phyloP scores from a whole-genome alignment of 1,139 yeast species.

The Pichia sp. region DNA sequence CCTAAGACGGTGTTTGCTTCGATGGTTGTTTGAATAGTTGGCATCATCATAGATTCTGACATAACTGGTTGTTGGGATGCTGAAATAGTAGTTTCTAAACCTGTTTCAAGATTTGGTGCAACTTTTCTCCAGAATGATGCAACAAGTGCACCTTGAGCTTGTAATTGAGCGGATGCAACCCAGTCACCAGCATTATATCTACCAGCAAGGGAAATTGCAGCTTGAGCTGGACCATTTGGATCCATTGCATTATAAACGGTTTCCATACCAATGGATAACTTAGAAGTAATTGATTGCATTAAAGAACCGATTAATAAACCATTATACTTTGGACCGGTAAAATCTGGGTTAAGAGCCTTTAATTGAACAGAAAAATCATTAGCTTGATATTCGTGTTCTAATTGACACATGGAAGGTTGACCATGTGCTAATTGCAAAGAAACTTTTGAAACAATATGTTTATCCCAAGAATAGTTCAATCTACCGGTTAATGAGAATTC shows the following conservation, averaged over 20 bases:
- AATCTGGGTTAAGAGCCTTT: slow-evolving; percentile 84
- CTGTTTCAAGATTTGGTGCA: slow-evolving; percentile 91
- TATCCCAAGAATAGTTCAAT: slow-evolving; percentile 87
- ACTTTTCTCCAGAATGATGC: slow-evolving; percentile 94
- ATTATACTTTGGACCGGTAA: slow-evolving; percentile 63
- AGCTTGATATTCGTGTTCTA: slow-evolving; percentile 94
- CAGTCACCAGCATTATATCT: slow-evolving; percentile 84
- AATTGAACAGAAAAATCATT: slow-evolving; percentile 81
- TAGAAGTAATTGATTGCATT: slow-evolving; percentile 82
- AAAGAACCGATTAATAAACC: slow-evolving; percentile 92
- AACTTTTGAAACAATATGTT: slow-evolving; percentile 70
- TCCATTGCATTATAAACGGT: slow-evolving; percentile 81
- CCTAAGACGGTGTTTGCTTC: slow-evolving; percentile 94
- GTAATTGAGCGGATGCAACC: slow-evolving; percentile 92
- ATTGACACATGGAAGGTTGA: slow-evolving; percentile 91
- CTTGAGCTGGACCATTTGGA: slow-evolving; percentile 79
- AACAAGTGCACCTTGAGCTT: slow-evolving; percentile 84
- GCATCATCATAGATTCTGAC: slow-evolving; percentile 62
- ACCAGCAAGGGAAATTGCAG: slow-evolving; percentile 84
- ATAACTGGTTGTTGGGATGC: slow-evolving; percentile 74
- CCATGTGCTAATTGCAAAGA: slow-evolving; percentile 83
- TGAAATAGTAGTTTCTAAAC: slow-evolving; percentile 83
- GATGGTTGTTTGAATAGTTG: slow-evolving; percentile 71
- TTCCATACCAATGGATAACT: slow-evolving; percentile 85
- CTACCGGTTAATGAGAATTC: slow-evolving; percentile 85